Evolutionary conservation across 306 rosid species (phyloP).

Genomic region (Prunus mira): DNA sequence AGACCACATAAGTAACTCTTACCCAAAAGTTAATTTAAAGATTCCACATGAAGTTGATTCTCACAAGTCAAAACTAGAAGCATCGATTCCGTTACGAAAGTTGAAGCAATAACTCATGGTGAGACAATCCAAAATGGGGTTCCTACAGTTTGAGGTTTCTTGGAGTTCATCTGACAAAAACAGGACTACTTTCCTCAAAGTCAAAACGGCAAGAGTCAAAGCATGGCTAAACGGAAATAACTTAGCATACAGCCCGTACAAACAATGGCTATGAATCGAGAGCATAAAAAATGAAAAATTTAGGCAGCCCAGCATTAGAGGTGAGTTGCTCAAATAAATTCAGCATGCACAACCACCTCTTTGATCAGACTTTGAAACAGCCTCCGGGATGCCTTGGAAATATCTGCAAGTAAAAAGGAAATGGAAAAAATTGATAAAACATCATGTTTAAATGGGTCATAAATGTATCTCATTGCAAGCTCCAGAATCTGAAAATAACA

Average conservation of each 20-base stretch:
- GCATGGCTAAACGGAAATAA: conserved; percentile 25
- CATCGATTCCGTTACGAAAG: not conserved
- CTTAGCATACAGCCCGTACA: conserved; percentile 33
- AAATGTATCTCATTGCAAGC: not conserved
- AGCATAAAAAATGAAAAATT: conserved; percentile 38
- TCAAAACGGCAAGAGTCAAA: conserved; percentile 24
- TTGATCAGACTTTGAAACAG: conserved; percentile 67
- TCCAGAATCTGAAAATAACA: not conserved
- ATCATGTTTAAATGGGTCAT: not conserved
- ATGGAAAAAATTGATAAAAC: not conserved
- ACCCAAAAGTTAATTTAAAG: not conserved
- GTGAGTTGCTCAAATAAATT: conserved; percentile 27
- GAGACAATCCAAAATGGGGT: conserved; percentile 22
- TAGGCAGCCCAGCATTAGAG: conserved; percentile 15
- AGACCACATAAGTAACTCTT: not conserved
- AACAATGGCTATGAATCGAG: conserved; percentile 17
- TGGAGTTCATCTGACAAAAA: conserved; percentile 33
- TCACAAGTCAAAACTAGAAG: no score
- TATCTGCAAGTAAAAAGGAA: conserved; percentile 50
- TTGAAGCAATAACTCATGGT: not conserved
- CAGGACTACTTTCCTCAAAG: conserved; percentile 23
- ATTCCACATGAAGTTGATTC: not conserved
- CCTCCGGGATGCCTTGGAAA: conserved; percentile 88
- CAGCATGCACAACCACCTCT: conserved; percentile 90
- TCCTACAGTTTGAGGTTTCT: conserved; percentile 24